Evolutionary conservation across 331 rosid genomes (phyloP).

Genomic region (Erythrophleum ivorense): DNA sequence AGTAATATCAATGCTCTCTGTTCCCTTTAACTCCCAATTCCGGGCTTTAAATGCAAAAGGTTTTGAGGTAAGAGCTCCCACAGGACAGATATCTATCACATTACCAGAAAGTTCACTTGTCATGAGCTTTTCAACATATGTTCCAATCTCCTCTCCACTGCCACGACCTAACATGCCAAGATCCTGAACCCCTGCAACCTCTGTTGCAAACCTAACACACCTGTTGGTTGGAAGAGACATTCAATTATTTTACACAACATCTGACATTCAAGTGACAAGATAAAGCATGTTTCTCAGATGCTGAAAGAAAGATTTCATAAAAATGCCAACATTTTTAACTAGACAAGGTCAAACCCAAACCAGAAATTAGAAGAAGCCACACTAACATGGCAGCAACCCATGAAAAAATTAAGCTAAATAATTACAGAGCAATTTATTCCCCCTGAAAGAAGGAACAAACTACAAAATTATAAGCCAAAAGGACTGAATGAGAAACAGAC

Average conservation of each 20-base stretch:
- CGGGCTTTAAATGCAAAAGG: constrained; percentile 99
- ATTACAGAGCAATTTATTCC: neutral
- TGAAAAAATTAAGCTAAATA: constrained; percentile 25
- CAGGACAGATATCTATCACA: constrained; percentile 98
- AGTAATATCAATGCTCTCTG: constrained; percentile 94
- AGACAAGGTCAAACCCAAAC: constrained; percentile 25
- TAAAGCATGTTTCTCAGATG: constrained; percentile 14
- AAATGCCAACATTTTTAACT: constrained; percentile 11
- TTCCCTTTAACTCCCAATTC: constrained; percentile 97
- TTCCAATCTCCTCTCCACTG: constrained; percentile 99
- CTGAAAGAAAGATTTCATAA: constrained; percentile 23
- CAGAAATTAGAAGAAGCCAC: constrained; percentile 20
- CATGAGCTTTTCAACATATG: constrained; percentile 94
- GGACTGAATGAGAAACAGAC: neutral
- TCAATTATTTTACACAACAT: constrained; percentile 29
- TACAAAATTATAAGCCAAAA: neutral
- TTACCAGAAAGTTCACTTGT: constrained; percentile 99
- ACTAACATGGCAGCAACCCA: constrained; percentile 7
- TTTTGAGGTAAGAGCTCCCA: constrained; percentile 96
- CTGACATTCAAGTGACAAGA: constrained; percentile 26
- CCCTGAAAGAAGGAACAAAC: neutral
- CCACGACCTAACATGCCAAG: constrained; percentile 99
- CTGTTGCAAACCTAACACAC: constrained; percentile 98
- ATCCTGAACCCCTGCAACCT: constrained; percentile 99
- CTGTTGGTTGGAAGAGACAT: constrained; percentile 53